Evolutionary conservation across 2,329 filamentous ascomycete species (phyloP), one percentile per base, ranked within the genome.

Genomic region (Fulvia fulva): DNA sequence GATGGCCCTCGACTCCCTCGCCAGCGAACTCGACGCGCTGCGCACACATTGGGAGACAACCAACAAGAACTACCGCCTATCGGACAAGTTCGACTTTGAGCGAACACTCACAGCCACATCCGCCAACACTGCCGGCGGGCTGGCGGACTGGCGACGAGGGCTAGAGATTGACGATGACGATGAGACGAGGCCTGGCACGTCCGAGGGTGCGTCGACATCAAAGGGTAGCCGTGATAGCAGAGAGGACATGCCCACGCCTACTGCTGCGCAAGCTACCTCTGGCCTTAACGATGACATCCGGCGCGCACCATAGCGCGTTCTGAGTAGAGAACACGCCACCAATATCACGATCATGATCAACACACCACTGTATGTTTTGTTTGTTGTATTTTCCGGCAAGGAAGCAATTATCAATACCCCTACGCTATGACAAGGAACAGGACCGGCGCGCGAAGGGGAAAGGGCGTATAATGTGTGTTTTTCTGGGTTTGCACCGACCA

Each of bases 41-140:
- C 86, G 93, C 53, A 90, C 81, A 53, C 92, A 97, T 68, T 99
- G 94, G 94, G 91, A 97, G 76, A 90, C 88, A 41, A 96, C 91
- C 12, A 97, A 93, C 77, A 94, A 95, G 75, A 95, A 90, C 69
- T 97, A 97, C 74, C 88, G 94, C 23, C 78, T 97, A 69, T 86
- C 89, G 53, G 95, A 96, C 68, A 92, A 97, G 71, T 92, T 95
- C 67, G 92, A 96, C 71, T 92, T 95, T 46, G 70, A 65, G 47
- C 53, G 53, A 21, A 62, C 55, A 14, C 60, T 59, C 16, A 62
- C 53, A 11, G 56, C 56, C 28, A 54, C 56, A 32, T 30, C 46
- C 25, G 52, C 51, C 37, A 41, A 41, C 2, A 46, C 54, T 44
- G 56, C 41, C 14, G 87, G 87, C 70, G 90, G 85, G 67, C 75